phyloP scores from a whole-genome alignment of 148 eudicot species.

The Diospyros kaki region DNA sequence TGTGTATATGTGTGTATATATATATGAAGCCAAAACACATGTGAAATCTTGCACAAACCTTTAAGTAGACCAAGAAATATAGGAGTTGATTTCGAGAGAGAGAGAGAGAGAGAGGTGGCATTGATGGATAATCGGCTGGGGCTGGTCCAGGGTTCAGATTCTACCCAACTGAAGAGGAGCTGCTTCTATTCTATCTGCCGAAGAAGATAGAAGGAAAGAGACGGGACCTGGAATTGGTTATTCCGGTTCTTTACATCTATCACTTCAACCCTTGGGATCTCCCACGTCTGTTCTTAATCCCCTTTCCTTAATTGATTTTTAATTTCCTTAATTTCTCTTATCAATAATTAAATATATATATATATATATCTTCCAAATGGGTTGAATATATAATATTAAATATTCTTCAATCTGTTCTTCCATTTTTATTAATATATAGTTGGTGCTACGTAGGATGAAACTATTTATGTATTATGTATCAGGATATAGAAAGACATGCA shows the following conservation, averaged over 20 bases:
- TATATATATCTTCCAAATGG: not conserved
- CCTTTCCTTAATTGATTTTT: too few species aligned
- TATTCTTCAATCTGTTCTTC: too few species aligned
- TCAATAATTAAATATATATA: too few species aligned
- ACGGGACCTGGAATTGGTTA: constrained; percentile 30
- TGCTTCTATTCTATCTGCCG: constrained; percentile 41
- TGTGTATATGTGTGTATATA: not conserved
- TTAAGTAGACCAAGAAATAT: too few species aligned
- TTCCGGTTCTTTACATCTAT: constrained; percentile 48
- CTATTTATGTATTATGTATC: too few species aligned
- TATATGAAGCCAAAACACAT: not conserved
- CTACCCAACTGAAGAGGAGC: constrained; percentile 59
- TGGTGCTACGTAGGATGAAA: too few species aligned
- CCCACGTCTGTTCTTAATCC: constrained; percentile 29
- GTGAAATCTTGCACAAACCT: not conserved
- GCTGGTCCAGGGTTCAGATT: constrained; percentile 44
- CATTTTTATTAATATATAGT: not conserved
- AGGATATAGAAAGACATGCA: too few species aligned
- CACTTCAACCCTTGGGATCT: constrained; percentile 48
- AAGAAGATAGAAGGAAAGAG: constrained; percentile 30
- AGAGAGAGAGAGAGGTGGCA: not conserved
- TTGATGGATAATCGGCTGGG: not conserved
- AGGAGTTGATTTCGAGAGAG: not conserved
- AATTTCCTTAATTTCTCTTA: too few species aligned
- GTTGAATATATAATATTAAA: too few species aligned